Conservation (phyloP, 192 early-diverging fungal species). For the Podila clonocystis region DNA sequence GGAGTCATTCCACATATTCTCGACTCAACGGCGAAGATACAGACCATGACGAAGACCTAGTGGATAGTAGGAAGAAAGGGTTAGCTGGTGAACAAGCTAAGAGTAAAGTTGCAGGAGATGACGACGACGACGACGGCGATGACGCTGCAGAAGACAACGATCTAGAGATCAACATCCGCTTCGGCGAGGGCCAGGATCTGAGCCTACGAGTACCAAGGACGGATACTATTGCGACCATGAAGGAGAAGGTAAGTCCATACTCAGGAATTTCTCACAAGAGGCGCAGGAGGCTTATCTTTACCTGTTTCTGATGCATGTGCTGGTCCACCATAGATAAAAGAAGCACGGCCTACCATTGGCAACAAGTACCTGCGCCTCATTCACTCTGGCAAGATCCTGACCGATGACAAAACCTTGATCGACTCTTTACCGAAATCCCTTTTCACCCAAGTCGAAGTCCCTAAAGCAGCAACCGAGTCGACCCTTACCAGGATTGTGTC, state of each 20-base stretch:
- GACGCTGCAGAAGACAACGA: slow-evolving; percentile 14
- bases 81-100: not conserved
- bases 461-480: slow-evolving; percentile 27
- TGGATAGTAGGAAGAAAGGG: no score
- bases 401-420: slow-evolving; percentile 42
- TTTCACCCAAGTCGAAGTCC: slow-evolving; percentile 25
- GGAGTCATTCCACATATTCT: not conserved
- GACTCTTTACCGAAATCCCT: slow-evolving; percentile 47
- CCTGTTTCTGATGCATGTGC: not conserved
- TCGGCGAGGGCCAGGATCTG: slow-evolving; percentile 40
- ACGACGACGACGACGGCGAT: not conserved
- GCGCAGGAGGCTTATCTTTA: no score
- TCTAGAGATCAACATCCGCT: slow-evolving; percentile 38
- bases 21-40: not conserved
- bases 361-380: slow-evolving; percentile 64
- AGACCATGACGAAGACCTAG: not conserved
- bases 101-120: not conserved
- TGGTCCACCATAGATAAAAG: slow-evolving; percentile 38
- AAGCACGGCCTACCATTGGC: slow-evolving; percentile 21
- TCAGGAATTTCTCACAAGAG: not conserved
- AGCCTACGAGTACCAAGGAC: slow-evolving; percentile 32
- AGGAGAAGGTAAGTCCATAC: slow-evolving; percentile 52
- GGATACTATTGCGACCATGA: slow-evolving; percentile 53
- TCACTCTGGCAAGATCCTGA: slow-evolving; percentile 57
- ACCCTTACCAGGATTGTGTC: slow-evolving; percentile 23